Evolutionary conservation across 2,329 filamentous ascomycete species (phyloP).

Genomic region (Coniochaeta sp.): DNA sequence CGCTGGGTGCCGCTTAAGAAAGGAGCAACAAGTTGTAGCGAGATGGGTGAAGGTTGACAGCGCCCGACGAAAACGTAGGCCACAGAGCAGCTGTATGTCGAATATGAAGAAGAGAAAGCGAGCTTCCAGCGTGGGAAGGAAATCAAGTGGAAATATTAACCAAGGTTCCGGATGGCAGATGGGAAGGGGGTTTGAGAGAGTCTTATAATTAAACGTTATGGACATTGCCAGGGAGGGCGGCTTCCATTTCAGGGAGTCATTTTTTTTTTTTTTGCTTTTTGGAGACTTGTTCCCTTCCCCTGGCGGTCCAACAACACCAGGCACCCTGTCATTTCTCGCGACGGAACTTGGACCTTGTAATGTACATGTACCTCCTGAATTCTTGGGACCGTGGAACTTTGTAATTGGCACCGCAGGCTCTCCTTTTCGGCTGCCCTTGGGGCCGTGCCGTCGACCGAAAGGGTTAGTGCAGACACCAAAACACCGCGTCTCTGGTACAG

Average conservation of each 20-base stretch:
- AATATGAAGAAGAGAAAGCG: not conserved
- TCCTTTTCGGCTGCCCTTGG: not conserved
- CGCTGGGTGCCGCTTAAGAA: not conserved
- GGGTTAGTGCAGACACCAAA: not conserved
- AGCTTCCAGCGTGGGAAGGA: not conserved
- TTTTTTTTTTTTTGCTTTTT: not conserved
- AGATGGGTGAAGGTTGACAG: not conserved
- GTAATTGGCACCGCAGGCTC: not conserved
- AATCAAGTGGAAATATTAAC: not conserved
- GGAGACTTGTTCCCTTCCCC: not conserved
- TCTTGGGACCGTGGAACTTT: not conserved
- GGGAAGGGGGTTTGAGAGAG: conserved; percentile 1
- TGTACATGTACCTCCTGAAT: not conserved
- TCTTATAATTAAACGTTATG: conserved; percentile 4
- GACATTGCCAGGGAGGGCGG: conserved; percentile 1
- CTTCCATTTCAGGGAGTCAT: not conserved
- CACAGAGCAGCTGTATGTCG: not conserved
- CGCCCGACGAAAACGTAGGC: not conserved
- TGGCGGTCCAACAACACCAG: not conserved
- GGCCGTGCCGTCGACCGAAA: not conserved
- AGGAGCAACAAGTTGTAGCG: not conserved
- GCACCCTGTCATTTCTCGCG: not conserved
- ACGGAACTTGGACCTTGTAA: not conserved
- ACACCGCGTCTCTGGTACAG: not conserved
- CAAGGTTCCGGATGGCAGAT: not conserved